Base-by-base conservation (phyloP, 129 eudicot species). In the Tanacetum coccineum region DNA sequence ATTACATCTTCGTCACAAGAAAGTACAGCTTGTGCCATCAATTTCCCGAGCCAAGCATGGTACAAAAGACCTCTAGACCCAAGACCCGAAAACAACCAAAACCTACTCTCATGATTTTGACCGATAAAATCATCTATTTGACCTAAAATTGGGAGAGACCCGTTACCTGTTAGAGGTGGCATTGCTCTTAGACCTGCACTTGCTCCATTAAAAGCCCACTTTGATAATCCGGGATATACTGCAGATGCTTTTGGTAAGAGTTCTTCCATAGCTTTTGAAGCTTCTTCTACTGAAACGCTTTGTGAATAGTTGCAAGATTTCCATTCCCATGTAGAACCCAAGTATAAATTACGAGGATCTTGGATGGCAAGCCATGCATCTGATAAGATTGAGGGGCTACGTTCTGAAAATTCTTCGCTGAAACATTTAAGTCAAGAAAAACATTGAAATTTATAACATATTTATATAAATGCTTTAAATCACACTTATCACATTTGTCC, bases 291-390 rank as follows among this genome's bases (percentile, higher is more conserved):
- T 13, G 88, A 30, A 7, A 82, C 97, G 4, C 68, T 59, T 59
- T 78, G 85, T 19, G 88, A 83, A 65, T 82, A 78, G 70, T 94
- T 85, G 60, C 59, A 71, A 5, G 99, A 94, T 19, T 73, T 80
- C 99, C 99, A 94, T 54, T 94, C 95, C 99, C 99, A 94, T 6
- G 99, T 89, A 17, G 99, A 89, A 36, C 99, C 99, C 65, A 87
- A 3, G 73, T 80, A 71, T 54, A 94, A 21, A 51, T 58, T 75
- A 13, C 83, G 86, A 40, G 97, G 84, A 17, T 90, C 84, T 20
- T 87, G 95, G 32, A 89, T 68, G 72, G 99, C 90, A 18, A 94
- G 71, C 99, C 99, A 94, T 52, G 95, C 99, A 70, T 89, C 99
- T 70, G 99, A 89, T 70, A 94, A 74, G 59, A 94, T 87, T 63